Evolutionary conservation across 306 rosid species (phyloP).

Genomic region (Dalbergia cultrata): DNA sequence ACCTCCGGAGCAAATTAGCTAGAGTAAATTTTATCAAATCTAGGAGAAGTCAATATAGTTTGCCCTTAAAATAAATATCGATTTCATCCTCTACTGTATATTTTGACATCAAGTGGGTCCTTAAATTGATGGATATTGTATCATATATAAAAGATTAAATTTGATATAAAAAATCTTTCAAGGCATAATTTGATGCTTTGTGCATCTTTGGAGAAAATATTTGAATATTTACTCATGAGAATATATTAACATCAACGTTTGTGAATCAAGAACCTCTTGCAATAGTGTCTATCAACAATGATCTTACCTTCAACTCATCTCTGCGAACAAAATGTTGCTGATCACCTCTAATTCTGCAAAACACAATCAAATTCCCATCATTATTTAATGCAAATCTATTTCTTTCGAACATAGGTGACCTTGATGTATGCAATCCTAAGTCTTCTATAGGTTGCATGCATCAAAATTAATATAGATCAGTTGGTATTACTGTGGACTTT

Average conservation of each 20-base stretch:
- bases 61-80: too few relatives aligned
- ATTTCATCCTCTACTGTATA: too few relatives aligned
- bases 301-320: slow-evolving; percentile 82
- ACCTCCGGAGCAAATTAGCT: too few relatives aligned
- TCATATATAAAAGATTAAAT: too few relatives aligned
- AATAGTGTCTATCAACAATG: slow-evolving; percentile 15
- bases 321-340: slow-evolving; percentile 92
- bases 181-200: too few relatives aligned
- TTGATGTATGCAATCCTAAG: background rate
- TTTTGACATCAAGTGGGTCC: too few relatives aligned
- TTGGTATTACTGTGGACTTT: background rate
- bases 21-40: too few relatives aligned
- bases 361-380: slow-evolving; percentile 22
- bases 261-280: background rate
- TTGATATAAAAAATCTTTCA: too few relatives aligned
- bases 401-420: slow-evolving; percentile 14
- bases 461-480: background rate
- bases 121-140: too few relatives aligned
- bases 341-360: slow-evolving; percentile 84
- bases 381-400: slow-evolving; percentile 3
- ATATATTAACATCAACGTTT: slow-evolving; percentile 15
- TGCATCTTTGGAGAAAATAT: too few relatives aligned
- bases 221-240: background rate
- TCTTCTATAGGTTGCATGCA: background rate
- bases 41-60: too few relatives aligned